These are phyloP conservation scores for Cyclostephanos invisitatus DNA, from an alignment of 108 stramenopile genomes.

Conservation along the genomic window DNA sequence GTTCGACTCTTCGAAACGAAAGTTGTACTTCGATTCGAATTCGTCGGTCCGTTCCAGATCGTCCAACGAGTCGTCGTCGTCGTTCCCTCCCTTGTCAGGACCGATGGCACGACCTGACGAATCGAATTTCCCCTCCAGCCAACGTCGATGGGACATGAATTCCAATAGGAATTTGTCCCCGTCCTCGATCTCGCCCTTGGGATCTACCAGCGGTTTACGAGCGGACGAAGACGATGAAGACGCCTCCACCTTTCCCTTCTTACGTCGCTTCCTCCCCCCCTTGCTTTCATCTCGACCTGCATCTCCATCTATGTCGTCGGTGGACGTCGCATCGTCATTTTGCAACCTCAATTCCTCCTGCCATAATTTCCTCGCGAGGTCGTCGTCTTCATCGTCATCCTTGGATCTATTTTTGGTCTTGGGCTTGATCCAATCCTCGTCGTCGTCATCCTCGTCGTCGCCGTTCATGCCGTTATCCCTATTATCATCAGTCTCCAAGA, in stretches of 20 bases:
- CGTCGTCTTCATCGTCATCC: constrained; percentile 32
- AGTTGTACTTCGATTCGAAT: constrained; percentile 98
- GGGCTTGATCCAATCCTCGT: constrained; percentile 38
- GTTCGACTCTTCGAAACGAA: constrained; percentile 97
- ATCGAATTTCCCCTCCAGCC: constrained; percentile 60
- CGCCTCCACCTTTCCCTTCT: neutral
- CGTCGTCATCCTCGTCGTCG: constrained; percentile 37
- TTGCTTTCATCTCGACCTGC: constrained; percentile 14
- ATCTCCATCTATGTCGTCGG: constrained; percentile 39
- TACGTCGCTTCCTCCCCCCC: constrained; percentile 5
- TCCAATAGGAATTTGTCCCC: constrained; percentile 85
- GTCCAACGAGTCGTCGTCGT: constrained; percentile 82
- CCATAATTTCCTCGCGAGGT: constrained; percentile 61
- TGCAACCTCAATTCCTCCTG: constrained; percentile 50
- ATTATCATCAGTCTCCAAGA: constrained; percentile 74
- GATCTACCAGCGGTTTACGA: constrained; percentile 54
- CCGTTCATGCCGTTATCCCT: constrained; percentile 4
- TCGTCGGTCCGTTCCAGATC: constrained; percentile 92
- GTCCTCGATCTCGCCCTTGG: constrained; percentile 89
- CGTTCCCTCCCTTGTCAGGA: constrained; percentile 24
- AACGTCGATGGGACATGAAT: constrained; percentile 80
- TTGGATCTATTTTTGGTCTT: constrained; percentile 31
- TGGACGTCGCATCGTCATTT: constrained; percentile 35
- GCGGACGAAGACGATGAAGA: neutral
- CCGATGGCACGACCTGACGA: neutral